These are phyloP conservation scores for Adiantum capillusveneris DNA, from an alignment of 75 land plant genomes.

Conservation along the genomic window DNA sequence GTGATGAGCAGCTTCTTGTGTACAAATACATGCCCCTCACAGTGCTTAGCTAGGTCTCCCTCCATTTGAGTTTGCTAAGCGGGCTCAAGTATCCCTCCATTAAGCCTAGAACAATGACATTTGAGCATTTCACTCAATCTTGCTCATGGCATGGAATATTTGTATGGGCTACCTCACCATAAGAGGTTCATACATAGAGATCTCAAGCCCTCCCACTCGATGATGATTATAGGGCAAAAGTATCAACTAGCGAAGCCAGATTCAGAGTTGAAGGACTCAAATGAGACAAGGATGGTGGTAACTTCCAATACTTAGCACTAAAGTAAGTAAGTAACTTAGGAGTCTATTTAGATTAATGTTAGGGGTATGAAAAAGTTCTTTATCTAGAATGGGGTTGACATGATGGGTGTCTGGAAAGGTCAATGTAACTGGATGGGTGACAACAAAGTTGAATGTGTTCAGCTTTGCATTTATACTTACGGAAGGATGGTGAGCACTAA, in stretches of 20 bases:
- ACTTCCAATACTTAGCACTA: constrained; percentile 84
- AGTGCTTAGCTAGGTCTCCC: constrained; percentile 47
- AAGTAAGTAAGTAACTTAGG: constrained; percentile 55
- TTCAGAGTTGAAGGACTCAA: constrained; percentile 52
- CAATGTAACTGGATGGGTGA: constrained; percentile 70
- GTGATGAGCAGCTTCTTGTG: constrained; percentile 63
- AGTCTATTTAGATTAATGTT: not conserved
- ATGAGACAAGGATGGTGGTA: constrained; percentile 71
- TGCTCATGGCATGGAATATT: constrained; percentile 65
- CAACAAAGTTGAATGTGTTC: constrained; percentile 76
- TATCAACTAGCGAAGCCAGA: constrained; percentile 69
- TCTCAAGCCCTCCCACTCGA: constrained; percentile 74
- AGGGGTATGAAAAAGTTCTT: too few species aligned
- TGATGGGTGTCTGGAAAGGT: not conserved
- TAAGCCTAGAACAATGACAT: constrained; percentile 54
- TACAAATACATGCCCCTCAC: constrained; percentile 80
- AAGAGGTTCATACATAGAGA: constrained; percentile 74
- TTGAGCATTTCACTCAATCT: constrained; percentile 61
- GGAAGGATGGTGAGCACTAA: constrained; percentile 74
- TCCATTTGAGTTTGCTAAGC: constrained; percentile 44
- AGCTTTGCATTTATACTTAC: constrained; percentile 82
- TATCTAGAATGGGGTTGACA: not conserved
- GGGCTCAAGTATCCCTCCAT: constrained; percentile 34
- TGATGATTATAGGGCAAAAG: constrained; percentile 75
- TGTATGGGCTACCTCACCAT: constrained; percentile 64